Base-by-base conservation (phyloP, 75 land plant genomes). In the Larix kaempferi region DNA sequence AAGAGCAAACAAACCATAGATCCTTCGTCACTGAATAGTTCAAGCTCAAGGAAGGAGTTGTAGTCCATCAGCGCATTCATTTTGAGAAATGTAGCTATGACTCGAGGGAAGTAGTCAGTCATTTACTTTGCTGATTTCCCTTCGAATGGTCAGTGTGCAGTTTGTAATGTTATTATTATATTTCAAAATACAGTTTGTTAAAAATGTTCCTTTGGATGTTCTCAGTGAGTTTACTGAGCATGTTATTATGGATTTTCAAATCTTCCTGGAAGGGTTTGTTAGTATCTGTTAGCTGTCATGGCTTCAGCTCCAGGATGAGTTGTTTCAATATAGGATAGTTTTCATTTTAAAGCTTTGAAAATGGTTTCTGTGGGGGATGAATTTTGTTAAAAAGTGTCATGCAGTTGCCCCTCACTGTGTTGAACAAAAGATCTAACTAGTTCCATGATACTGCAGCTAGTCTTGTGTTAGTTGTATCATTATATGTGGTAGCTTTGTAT, bases 1-100 rank as follows among this genome's bases (percentile, higher is more conserved):
- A 88, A 88, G 79, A 86, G 83, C 84, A 88, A 89, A 76, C 93
- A 87, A 23, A 60, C 75, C 16, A 58, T 82, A 16, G 16, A 66
- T 66, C 19, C 71, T 35, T 37, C 1, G 5, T 17, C 2, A 21
- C 71, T 15, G n/a, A 66, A 37, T 66, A 0, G 17, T 16, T 19
- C 22, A 39, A 2, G 72, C 52, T 41, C 52, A 39, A 69, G n/a
- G n/a, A n/a, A 39, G 72, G 49, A 35, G 49, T 69, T 39, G 44
- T 69, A 69, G 44, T 16, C 49, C n/a, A 69, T 37, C 37, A 17
- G 72, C 35, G 21, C n/a, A 69, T 69, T 21, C 41, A 44, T 69
- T 41, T 69, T 39, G 37, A 21, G 72, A 44, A 44, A 44, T 44
- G 52, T 44, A 41, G 52, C 44, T 35, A 49, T 69, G 23, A 41